These are phyloP conservation scores for Stemphylium vesicarium DNA, from an alignment of 2,329 filamentous ascomycete genomes.

Conservation along the genomic window DNA sequence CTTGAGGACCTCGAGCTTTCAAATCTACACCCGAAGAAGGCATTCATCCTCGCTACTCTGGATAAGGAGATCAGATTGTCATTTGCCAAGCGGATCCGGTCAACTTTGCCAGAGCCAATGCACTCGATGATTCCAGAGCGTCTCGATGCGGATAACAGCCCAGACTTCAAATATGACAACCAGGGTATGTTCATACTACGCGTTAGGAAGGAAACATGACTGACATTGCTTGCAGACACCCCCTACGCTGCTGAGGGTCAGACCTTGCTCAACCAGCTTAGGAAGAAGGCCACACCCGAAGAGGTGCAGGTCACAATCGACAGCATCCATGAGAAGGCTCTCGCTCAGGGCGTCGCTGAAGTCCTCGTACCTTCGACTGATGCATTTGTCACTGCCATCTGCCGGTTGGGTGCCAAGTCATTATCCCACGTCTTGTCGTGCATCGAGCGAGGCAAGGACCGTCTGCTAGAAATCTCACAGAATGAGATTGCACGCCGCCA, in stretches of 20 bases:
- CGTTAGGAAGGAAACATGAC: not conserved
- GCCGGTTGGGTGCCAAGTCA: constrained; percentile 92
- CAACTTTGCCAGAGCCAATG: constrained; percentile 86
- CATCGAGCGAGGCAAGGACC: constrained; percentile 92
- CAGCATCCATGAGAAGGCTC: constrained; percentile 79
- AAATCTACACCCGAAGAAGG: constrained; percentile 83
- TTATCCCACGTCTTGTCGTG: constrained; percentile 94
- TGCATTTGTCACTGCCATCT: constrained; percentile 91
- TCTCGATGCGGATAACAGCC: constrained; percentile 93
- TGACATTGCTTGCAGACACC: constrained; percentile 59
- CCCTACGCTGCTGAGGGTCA: constrained; percentile 86
- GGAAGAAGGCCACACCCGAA: constrained; percentile 82
- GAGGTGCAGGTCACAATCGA: constrained; percentile 84
- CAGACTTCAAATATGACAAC: constrained; percentile 87
- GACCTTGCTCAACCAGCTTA: constrained; percentile 78
- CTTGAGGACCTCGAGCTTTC: constrained; percentile 81
- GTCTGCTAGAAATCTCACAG: constrained; percentile 78
- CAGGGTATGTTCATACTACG: constrained; percentile 63
- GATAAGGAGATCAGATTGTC: constrained; percentile 97
- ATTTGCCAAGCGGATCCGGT: constrained; percentile 94
- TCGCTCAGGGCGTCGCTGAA: constrained; percentile 70
- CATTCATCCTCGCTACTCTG: constrained; percentile 87
- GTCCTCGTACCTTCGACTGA: constrained; percentile 87
- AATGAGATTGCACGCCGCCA: constrained; percentile 78
- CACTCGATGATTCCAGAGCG: constrained; percentile 79